Percentiles rank a stretch among this genome's conserved stretches.
These are phyloP conservation scores for Ramularia endophylla DNA, from an alignment of 2,329 filamentous ascomycete genomes.

Conservation along the genomic window DNA sequence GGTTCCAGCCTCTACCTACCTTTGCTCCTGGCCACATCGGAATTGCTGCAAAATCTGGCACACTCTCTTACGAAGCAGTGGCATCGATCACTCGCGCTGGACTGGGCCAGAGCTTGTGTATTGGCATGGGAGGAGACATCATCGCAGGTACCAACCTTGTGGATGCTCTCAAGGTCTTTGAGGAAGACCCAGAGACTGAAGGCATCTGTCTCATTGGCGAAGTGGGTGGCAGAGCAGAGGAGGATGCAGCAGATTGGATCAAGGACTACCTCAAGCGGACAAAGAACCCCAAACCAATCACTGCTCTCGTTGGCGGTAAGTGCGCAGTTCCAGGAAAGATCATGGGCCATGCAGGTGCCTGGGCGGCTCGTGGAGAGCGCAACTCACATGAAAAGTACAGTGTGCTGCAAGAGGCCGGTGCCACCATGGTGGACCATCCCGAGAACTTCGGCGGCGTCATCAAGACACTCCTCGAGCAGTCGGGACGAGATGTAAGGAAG, in stretches of 20 bases:
- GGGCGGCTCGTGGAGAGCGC: constrained; percentile 60
- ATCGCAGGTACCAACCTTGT: constrained; percentile 68
- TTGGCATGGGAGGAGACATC: constrained; percentile 72
- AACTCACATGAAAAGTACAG: constrained; percentile 60
- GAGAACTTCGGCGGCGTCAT: constrained; percentile 67
- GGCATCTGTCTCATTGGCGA: constrained; percentile 69
- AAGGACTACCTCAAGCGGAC: constrained; percentile 55
- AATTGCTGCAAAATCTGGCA: constrained; percentile 75
- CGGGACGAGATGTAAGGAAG: constrained; percentile 36
- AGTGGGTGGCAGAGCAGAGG: constrained; percentile 62
- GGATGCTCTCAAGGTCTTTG: constrained; percentile 62
- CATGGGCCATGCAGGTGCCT: constrained; percentile 78
- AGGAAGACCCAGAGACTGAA: constrained; percentile 61
- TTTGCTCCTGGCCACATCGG: constrained; percentile 65
- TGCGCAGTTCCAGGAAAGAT: constrained; percentile 58
- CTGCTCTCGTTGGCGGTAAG: constrained; percentile 63
- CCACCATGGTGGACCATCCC: constrained; percentile 67
- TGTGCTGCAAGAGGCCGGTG: constrained; percentile 60
- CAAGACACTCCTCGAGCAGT: constrained; percentile 52
- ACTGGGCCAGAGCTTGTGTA: constrained; percentile 68
- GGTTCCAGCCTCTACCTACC: constrained; percentile 70
- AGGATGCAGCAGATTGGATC: constrained; percentile 70
- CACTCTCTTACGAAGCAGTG: constrained; percentile 73
- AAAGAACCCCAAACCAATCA: constrained; percentile 65
- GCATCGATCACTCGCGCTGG: constrained; percentile 68